Base-by-base conservation (phyloP, 2,329 filamentous ascomycete genomes). In the Akanthomyces muscarius region DNA sequence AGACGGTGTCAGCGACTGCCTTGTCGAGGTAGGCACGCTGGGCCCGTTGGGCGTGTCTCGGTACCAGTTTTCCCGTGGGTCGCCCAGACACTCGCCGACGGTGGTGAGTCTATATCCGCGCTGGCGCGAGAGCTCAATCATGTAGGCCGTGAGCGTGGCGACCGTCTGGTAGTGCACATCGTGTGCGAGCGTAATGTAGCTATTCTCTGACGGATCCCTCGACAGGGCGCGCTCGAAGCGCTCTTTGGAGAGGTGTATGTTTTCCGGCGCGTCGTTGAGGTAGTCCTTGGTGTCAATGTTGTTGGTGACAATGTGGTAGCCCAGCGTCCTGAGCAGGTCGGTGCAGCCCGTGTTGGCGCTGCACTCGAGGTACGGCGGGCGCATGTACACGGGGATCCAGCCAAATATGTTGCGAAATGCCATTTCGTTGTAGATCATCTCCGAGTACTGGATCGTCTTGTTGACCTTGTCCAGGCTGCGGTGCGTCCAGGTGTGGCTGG, bases 251-350 rank as follows among this genome's bases (percentile, higher is more conserved):
- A 74, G 70, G 64, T 78, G 74, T 66, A 86, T 85, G 65, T 79
- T 77, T 48, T 79, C 72, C 2, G 82, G 77, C 10, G 74, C 74
- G 63, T 80, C 76, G 67, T 85, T 80, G 68, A 83, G 75, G 69
- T 84, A 87, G 72, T 87, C 85, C 65, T 86, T 82, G 18, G 85
- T 87, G 69, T 88, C 85, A 14, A 87, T 72, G 68, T 86, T 81
- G 67, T 81, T 83, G 68, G 82, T 83, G 64, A 82, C 76, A 65
- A 85, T 71, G 68, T 86, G 83, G 71, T 86, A 87, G 47, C 80
- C 81, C 33, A 85, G 70, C 28, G 67, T 66, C 3, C 66, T 69
- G 67, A 80, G 67, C 36, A 74, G 69, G 4, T 67, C 65, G 48
- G 74, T 69, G 65, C 78, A 80, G 23, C 75, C 78, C n/a, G 76